Evolutionary conservation across 2,329 filamentous ascomycete genomes (phyloP), one percentile per base, ranked within the genome.

Genomic region (Beauveria sp.): DNA sequence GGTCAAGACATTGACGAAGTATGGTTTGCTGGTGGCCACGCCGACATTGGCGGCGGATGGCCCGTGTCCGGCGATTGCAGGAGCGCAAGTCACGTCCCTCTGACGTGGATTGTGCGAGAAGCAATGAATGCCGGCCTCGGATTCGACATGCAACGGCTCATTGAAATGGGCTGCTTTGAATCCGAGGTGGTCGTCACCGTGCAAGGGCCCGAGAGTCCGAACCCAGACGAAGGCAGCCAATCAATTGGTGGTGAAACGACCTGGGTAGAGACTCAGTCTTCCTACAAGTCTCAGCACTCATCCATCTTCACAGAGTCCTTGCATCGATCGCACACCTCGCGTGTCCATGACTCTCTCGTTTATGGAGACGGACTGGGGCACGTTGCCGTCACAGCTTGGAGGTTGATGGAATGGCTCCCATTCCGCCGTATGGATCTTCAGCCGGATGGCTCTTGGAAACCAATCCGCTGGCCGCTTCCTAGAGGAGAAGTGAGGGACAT

Each of bases 351-450:
- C 70, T 90, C 87, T 3, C 79, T 93, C 0, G 75, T 81, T 54
- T 90, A 85, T 67, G 78, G 80, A 14, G 81, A 83, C 14, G 89
- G 89, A 0, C 76, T 89, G 4, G 71, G 79, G 0, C 63, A 65
- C 26, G 60, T 76, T 4, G 82, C 85, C 0, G 88, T 91, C 0
- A 66, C 87, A 0, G 81, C 80, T 2, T 93, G 90, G 90, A 88
- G 86, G 42, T 71, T 90, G 24, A 90, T 93, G 89, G 90, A 93
- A 69, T 92, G 88, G 70, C 77, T 93, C 26, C 90, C 90, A 0
- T 93, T 93, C 74, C 82, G 88, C 1, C 80, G 90, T 26, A 93
- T 95, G 88, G 90, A 93, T 66, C 75, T 93, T 8, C 85, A 86
- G 64, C 63, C 77, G 0, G 87, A 93, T 64, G 89, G 89, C 0